Conservation (phyloP, 2,329 filamentous ascomycete species). For the Claviceps sp. region DNA sequence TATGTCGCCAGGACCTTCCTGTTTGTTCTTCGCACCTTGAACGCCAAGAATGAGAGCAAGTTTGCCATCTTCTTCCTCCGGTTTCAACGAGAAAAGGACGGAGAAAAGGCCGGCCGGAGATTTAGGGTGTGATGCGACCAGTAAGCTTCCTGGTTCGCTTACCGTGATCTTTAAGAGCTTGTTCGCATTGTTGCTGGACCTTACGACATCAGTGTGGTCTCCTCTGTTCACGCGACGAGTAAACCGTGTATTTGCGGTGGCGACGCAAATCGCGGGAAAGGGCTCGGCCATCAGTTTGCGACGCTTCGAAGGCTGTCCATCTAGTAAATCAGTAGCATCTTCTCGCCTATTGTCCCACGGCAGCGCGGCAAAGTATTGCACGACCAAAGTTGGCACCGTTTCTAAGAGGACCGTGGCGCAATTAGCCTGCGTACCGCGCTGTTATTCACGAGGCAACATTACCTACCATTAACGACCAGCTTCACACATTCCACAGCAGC, state of each 20-base stretch:
- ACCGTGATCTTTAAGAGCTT: constrained; percentile 11
- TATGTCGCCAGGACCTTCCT: constrained; percentile 17
- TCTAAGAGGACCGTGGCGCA: constrained; percentile 8
- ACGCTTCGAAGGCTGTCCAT: constrained; percentile 16
- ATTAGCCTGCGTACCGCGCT: not conserved
- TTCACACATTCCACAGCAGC: constrained; percentile 2
- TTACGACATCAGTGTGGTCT: constrained; percentile 3
- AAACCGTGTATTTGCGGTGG: constrained; percentile 13
- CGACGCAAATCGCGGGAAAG: constrained; percentile 13
- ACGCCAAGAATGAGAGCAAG: constrained; percentile 10
- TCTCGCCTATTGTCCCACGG: constrained; percentile 8
- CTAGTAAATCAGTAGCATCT: constrained; percentile 1
- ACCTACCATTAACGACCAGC: constrained; percentile 15
- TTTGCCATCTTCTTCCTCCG: constrained; percentile 11
- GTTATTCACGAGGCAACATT: not conserved
- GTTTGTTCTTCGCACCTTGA: constrained; percentile 6
- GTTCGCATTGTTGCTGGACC: constrained; percentile 10
- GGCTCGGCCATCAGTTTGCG: constrained; percentile 13
- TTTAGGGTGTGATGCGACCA: constrained; percentile 8
- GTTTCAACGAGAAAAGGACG: constrained; percentile 11
- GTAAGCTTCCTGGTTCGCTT: constrained; percentile 7
- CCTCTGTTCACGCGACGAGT: constrained; percentile 12
- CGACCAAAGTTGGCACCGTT: constrained; percentile 11
- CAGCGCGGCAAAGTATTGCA: constrained; percentile 12
- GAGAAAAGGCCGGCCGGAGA: constrained; percentile 5